Evolutionary conservation across 1,284 basidiomycete species (phyloP), one percentile per base, ranked within the genome.

Genomic region (Trichosporon faecale): DNA sequence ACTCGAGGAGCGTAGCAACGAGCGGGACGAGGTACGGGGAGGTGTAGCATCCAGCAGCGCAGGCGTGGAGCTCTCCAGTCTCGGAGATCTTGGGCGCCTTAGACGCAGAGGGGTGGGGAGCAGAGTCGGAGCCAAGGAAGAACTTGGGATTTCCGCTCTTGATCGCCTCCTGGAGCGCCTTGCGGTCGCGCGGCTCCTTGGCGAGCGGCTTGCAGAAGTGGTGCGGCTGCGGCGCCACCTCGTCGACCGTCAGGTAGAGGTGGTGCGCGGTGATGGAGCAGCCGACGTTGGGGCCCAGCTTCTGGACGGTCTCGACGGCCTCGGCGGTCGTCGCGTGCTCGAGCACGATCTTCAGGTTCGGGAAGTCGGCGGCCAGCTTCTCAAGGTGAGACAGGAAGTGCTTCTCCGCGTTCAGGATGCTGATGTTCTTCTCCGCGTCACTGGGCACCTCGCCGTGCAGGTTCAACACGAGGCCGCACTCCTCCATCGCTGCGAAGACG

Each of bases 231-330:
- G 95, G 94, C 0, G 95, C 95, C 90, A 96, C 98, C 78, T 97
- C 93, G 83, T 99, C 97, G 8, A 99, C 94, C 1, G 93, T 96
- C 68, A 99, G 87, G 49, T 89, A 90, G 46, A 99, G 89, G 82
- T 99, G 97, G 84, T 99, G 97, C 0, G 95, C 91, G 2, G 97
- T 99, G 84, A 99, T 98, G 6, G 93, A 94, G 84, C 97, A 99
- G 12, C 90, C 96, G 31, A 99, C 96, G 44, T 94, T 98, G 57
- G 87, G 85, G 0, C 93, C 93, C 33, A 95, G 90, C 57, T 88
- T 86, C 80, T 91, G 91, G 76, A 98, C 84, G 76, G 81, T 89
- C 77, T 96, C 93, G n/a, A 99, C 90, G 0, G 97, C 95, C 44
- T 93, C 94, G 46, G 92, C 88, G 1, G 95, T 98, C 0, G 97